A percentile compares a stretch with the other conserved stretches of the same genome.
Conservation (phyloP, 208 protist species). For the Acanthamoeba royreba region DNA sequence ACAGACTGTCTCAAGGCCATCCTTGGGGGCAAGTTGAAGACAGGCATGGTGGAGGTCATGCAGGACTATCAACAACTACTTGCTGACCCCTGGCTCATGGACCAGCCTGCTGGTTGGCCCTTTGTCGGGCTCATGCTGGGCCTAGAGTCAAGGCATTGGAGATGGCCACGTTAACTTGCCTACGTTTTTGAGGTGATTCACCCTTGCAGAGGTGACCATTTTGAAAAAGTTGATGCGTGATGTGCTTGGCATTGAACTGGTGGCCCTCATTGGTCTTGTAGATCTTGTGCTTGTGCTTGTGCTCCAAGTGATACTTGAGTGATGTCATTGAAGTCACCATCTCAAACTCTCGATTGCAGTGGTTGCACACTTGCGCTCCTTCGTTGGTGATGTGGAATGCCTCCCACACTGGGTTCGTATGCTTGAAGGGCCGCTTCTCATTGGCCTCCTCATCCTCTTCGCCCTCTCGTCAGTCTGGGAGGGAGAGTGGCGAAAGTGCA, state of each 20-base stretch:
- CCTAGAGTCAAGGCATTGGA: too few relatives aligned
- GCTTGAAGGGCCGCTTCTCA: neutral
- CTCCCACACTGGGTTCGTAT: neutral
- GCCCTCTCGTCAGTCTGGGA: too few relatives aligned
- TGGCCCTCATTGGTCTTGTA: neutral
- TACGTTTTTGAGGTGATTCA: neutral
- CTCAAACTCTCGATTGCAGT: neutral
- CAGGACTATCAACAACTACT: neutral
- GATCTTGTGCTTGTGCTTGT: neutral
- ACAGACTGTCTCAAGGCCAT: too few relatives aligned
- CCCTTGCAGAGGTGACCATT: neutral
- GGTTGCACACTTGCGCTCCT: neutral
- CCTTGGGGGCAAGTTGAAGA: too few relatives aligned
- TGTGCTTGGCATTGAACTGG: neutral
- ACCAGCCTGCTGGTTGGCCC: neutral
- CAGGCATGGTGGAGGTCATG: neutral
- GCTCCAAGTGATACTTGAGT: neutral
- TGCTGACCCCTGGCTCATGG: neutral
- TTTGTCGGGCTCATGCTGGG: neutral
- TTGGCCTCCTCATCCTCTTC: slow-evolving; percentile 6
- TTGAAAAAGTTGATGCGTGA: neutral
- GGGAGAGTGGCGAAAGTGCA: too few relatives aligned
- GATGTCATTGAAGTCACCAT: neutral
- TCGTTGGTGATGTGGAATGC: neutral
- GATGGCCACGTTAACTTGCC: too few relatives aligned